These are phyloP conservation scores for Triticum urartu DNA, from an alignment of 176 grass and related monocot species.

Conservation along the genomic window DNA sequence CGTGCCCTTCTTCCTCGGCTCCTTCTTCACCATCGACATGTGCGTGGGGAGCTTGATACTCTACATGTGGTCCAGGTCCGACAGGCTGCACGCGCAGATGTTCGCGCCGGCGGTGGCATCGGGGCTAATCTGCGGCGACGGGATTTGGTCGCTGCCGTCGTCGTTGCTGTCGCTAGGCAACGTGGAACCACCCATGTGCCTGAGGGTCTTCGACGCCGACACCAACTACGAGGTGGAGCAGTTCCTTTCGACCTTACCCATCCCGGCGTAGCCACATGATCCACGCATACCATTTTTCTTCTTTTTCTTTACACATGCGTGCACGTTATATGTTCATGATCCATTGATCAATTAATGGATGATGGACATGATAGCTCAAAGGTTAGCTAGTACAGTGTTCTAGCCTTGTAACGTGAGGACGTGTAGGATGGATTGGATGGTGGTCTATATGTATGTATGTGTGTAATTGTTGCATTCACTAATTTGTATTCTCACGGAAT, in stretches of 20 bases:
- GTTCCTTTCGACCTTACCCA: conserved; percentile 22
- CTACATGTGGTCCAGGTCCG: conserved; percentile 34
- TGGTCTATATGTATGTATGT: no score
- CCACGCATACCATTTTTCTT: no score
- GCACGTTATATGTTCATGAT: neutral
- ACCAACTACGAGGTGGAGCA: conserved; percentile 43
- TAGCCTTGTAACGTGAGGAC: neutral
- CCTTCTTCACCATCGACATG: conserved; percentile 80
- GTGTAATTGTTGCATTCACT: neutral
- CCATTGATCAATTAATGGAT: neutral
- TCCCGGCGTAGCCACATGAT: neutral
- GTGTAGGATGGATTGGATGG: neutral
- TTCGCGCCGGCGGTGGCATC: conserved; percentile 49
- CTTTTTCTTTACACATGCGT: neutral
- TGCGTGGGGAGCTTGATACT: conserved; percentile 45
- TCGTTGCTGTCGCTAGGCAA: conserved; percentile 32
- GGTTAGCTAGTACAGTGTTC: neutral
- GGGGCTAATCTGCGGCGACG: conserved; percentile 56
- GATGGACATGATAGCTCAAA: neutral
- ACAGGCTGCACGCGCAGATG: conserved; percentile 21
- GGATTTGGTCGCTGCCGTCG: conserved; percentile 46
- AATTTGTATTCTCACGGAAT: neutral
- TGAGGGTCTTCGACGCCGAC: conserved; percentile 43
- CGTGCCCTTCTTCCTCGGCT: conserved; percentile 57
- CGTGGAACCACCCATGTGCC: conserved; percentile 46